Evolutionary conservation across 2,329 filamentous ascomycete genomes (phyloP).

Genomic region (Nothophaeocryptopus gaeumannii): DNA sequence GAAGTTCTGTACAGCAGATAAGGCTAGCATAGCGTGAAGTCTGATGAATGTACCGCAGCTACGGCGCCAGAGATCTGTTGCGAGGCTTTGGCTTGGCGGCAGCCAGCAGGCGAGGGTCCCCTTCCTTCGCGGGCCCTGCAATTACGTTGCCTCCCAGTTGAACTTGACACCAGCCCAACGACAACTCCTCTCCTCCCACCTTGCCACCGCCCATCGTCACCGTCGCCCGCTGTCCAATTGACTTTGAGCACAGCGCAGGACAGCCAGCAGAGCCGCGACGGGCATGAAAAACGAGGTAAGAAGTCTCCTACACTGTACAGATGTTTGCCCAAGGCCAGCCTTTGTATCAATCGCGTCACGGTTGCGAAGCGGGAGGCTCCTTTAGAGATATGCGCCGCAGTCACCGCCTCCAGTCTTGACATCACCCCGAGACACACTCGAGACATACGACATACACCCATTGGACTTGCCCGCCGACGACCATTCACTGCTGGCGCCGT

Average conservation of each 20-base stretch:
- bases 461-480: no score
- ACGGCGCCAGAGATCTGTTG: no score
- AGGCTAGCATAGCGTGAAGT: no score
- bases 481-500: no score
- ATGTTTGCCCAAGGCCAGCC: neutral
- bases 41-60: no score
- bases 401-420: neutral
- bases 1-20: no score
- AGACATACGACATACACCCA: no score
- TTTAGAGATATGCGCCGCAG: neutral
- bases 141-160: no score
- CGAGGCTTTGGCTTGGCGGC: no score
- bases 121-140: no score
- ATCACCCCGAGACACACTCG: neutral
- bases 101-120: no score
- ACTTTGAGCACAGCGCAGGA: constrained; percentile 41
- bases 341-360: constrained; percentile 5
- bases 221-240: constrained; percentile 42
- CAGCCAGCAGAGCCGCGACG: constrained; percentile 1
- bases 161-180: neutral
- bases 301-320: no score
- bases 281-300: neutral
- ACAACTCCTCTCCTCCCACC: neutral
- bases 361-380: constrained; percentile 1
- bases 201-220: neutral